phyloP scores from a whole-genome alignment of 345 rosid genomes.

The Nasturtium officinale region DNA sequence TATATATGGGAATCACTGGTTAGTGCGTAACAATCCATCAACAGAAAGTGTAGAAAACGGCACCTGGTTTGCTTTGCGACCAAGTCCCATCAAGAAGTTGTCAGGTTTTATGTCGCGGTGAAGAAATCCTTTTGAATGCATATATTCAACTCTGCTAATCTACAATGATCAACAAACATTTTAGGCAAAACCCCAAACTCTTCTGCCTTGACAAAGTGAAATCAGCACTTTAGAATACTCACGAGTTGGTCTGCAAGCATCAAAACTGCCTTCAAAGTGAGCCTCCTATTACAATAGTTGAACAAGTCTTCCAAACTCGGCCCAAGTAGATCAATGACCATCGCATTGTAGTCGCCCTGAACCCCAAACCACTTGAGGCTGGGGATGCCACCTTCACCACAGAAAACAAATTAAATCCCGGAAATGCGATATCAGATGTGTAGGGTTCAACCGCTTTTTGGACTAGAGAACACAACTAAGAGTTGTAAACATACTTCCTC shows the following conservation, averaged over 20 bases:
- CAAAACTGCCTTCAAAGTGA: slow-evolving; percentile 73
- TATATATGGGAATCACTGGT: background rate
- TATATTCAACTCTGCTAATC: slow-evolving; percentile 66
- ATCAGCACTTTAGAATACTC: slow-evolving; percentile 29
- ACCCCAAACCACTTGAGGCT: slow-evolving; percentile 89
- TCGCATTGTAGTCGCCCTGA: slow-evolving; percentile 74
- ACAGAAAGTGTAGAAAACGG: slow-evolving; percentile 10
- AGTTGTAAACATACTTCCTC: slow-evolving; percentile 71
- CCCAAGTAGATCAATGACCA: slow-evolving; percentile 90
- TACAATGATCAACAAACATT: slow-evolving; percentile 38
- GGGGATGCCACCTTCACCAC: slow-evolving; percentile 74
- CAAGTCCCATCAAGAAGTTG: slow-evolving; percentile 66
- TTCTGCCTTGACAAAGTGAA: background rate
- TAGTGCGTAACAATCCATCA: background rate
- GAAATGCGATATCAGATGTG: background rate
- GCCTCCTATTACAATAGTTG: slow-evolving; percentile 75
- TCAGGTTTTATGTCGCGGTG: slow-evolving; percentile 70
- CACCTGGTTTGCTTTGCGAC: slow-evolving; percentile 73
- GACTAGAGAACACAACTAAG: background rate
- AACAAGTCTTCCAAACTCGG: slow-evolving; percentile 90
- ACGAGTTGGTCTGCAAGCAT: slow-evolving; percentile 93
- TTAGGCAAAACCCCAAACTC: slow-evolving; percentile 51
- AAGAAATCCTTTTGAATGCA: slow-evolving; percentile 68
- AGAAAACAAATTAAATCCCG: background rate
- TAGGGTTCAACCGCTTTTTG: background rate